These are phyloP conservation scores for Hyaloperonospora arabidopsidis DNA, from an alignment of 352 stramenopile genomes.

Conservation along the genomic window DNA sequence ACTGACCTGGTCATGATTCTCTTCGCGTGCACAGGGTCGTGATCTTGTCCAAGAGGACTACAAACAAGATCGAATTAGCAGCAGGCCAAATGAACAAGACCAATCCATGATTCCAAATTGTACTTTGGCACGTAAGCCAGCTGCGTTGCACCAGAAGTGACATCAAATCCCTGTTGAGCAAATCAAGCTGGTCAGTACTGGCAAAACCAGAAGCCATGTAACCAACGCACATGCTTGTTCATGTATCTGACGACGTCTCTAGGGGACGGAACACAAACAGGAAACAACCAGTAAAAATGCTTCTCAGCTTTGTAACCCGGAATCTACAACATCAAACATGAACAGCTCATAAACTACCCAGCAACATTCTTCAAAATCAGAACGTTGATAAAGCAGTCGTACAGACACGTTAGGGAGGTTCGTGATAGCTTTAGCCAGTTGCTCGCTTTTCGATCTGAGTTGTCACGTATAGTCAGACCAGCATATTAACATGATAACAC, in stretches of 20 bases:
- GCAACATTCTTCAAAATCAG: not conserved
- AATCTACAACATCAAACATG: constrained; percentile 28
- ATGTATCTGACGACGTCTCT: constrained; percentile 51
- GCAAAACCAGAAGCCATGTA: not conserved
- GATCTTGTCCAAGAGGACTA: constrained; percentile 38
- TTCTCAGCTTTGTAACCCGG: constrained; percentile 45
- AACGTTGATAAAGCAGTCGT: constrained; percentile 1
- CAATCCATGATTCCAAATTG: not conserved
- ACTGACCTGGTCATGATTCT: constrained; percentile 63
- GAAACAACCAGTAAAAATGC: constrained; percentile 82
- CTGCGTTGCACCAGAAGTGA: constrained; percentile 69
- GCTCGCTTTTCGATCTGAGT: constrained; percentile 57
- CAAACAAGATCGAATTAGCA: not conserved
- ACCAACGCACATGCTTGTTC: constrained; percentile 52
- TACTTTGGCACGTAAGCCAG: constrained; percentile 64
- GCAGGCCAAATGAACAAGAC: not conserved
- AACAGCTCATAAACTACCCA: not conserved
- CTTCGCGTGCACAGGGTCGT: constrained; percentile 60
- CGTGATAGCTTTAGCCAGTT: constrained; percentile 43
- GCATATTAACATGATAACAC: constrained; percentile 1
- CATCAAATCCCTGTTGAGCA: constrained; percentile 57
- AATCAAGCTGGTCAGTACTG: constrained; percentile 2
- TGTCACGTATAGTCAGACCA: not conserved
- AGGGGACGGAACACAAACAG: constrained; percentile 56
- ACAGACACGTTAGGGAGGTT: constrained; percentile 54